Evolutionary conservation across 2,329 filamentous ascomycete genomes (phyloP).

Genomic region (Davidsoniella virescens): DNA sequence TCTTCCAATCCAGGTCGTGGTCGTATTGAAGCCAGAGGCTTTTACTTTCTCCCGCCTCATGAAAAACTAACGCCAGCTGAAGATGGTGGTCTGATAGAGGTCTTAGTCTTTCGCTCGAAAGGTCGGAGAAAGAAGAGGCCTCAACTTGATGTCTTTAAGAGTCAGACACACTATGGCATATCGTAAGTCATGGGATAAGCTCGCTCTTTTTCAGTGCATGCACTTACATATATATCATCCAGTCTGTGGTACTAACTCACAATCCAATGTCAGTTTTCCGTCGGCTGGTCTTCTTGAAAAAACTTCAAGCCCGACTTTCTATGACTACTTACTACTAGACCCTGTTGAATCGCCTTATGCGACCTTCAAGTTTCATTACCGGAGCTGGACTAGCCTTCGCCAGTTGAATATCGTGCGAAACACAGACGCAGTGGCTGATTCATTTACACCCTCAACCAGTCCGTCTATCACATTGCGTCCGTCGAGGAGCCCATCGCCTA

Average conservation of each 20-base stretch:
- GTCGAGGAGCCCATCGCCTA: too few relatives aligned
- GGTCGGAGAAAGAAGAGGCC: slow-evolving; percentile 28
- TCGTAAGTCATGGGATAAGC: slow-evolving; percentile 25
- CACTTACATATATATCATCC: background rate
- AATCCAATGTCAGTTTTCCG: slow-evolving; percentile 26
- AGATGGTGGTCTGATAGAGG: slow-evolving; percentile 39
- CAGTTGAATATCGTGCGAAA: slow-evolving; percentile 31
- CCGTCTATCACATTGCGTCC: too few relatives aligned
- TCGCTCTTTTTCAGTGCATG: background rate
- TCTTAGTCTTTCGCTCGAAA: slow-evolving; percentile 36
- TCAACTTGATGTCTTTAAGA: slow-evolving; percentile 27
- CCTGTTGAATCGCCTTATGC: slow-evolving; percentile 34
- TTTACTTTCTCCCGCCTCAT: slow-evolving; percentile 29
- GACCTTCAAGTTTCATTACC: slow-evolving; percentile 40
- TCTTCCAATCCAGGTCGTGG: slow-evolving; percentile 15
- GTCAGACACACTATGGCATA: slow-evolving; percentile 35
- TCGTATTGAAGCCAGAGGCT: slow-evolving; percentile 33
- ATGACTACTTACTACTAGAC: slow-evolving; percentile 36
- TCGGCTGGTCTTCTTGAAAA: slow-evolving; percentile 36
- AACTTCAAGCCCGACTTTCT: slow-evolving; percentile 34
- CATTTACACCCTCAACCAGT: too few relatives aligned
- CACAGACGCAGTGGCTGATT: background rate
- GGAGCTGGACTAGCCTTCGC: slow-evolving; percentile 32
- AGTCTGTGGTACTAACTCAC: slow-evolving; percentile 10
- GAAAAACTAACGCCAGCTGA: slow-evolving; percentile 26